Evolutionary conservation across 2,329 filamentous ascomycete genomes (phyloP).

Genomic region (Aspergillus thermomutatus): DNA sequence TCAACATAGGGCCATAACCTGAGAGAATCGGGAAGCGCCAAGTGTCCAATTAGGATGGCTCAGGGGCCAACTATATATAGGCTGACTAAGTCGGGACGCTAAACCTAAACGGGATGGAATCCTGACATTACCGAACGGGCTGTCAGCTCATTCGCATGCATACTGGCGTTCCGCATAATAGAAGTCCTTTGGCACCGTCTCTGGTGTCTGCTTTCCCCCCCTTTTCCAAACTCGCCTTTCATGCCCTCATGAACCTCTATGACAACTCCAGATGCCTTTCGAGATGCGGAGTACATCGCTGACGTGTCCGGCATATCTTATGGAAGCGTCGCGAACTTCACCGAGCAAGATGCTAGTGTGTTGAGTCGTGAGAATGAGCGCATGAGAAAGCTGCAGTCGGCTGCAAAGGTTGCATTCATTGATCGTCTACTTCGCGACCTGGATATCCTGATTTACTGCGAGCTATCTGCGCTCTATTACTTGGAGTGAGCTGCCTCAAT

Average conservation of each 20-base stretch:
- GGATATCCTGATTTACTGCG: constrained; percentile 59
- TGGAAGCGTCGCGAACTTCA: constrained; percentile 20
- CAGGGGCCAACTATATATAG: too few relatives aligned
- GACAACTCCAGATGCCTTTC: constrained; percentile 44
- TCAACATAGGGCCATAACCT: too few relatives aligned
- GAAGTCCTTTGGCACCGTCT: neutral
- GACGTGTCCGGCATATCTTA: constrained; percentile 41
- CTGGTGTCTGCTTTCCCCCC: neutral
- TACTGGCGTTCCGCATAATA: neutral
- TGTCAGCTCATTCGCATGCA: neutral
- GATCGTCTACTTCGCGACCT: constrained; percentile 56
- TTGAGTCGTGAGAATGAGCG: constrained; percentile 21
- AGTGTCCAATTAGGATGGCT: too few relatives aligned
- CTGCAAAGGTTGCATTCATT: constrained; percentile 47
- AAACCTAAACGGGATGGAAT: too few relatives aligned
- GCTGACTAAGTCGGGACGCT: too few relatives aligned
- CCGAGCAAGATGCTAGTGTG: constrained; percentile 13
- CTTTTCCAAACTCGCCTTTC: constrained; percentile 17
- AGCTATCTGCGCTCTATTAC: constrained; percentile 61
- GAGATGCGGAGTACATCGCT: constrained; percentile 47
- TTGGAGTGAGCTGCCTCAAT: constrained; percentile 52
- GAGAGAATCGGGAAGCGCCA: too few relatives aligned
- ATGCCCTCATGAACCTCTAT: constrained; percentile 46
- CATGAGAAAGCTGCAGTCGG: constrained; percentile 33
- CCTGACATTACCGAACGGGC: too few relatives aligned